phyloP scores from a whole-genome alignment of 2,329 filamentous ascomycete species.

The Penicillium sp. region DNA sequence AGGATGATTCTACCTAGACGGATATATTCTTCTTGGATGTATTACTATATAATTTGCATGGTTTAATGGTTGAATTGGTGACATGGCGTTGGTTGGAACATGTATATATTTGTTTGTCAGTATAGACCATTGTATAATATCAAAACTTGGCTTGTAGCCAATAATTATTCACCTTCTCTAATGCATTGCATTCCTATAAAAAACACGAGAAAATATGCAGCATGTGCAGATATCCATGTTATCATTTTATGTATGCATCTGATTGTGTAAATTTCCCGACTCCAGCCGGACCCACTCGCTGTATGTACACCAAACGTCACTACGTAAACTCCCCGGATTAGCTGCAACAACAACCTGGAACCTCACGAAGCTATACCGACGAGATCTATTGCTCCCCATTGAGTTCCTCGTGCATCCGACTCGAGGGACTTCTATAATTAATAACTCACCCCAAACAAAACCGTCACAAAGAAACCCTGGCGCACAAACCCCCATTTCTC shows the following conservation, averaged over 20 bases:
- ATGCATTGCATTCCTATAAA: too few species aligned
- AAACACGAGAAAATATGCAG: not conserved
- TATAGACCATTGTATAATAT: not conserved
- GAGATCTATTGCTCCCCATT: not conserved
- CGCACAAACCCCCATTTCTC: slow-evolving; percentile 12
- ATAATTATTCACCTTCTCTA: slow-evolving; percentile 9
- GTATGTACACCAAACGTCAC: not conserved
- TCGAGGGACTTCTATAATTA: not conserved
- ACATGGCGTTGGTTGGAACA: not conserved
- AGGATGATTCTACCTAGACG: slow-evolving; percentile 25
- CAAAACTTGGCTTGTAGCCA: not conserved
- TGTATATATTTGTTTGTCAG: not conserved
- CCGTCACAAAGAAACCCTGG: slow-evolving; percentile 8
- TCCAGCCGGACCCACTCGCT: not conserved
- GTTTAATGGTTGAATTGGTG: not conserved
- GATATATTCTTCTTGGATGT: not conserved
- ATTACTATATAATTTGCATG: not conserved
- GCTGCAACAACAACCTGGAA: not conserved
- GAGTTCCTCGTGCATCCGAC: not conserved
- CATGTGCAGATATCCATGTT: not conserved
- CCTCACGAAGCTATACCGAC: not conserved
- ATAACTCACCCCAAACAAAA: not conserved
- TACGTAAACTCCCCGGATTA: not conserved
- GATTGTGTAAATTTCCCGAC: not conserved
- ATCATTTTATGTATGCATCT: not conserved